Conservation (phyloP, 1,284 basidiomycete genomes). For the Mycena citricolor region DNA sequence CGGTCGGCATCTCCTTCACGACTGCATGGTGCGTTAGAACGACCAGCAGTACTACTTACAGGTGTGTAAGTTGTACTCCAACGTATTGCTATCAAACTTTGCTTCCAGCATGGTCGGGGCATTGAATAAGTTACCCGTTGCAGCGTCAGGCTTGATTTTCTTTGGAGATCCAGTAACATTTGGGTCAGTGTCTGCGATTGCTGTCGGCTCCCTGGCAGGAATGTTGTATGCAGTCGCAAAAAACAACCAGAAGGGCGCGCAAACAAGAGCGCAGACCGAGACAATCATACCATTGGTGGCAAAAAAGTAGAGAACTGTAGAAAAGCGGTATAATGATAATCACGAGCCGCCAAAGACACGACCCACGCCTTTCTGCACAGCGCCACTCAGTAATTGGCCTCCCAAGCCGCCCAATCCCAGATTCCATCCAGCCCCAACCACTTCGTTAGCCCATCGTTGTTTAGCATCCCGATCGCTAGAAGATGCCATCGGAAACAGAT, state of each 20-base stretch:
- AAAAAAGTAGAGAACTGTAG: conserved; percentile 10
- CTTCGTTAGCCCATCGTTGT: conserved; percentile 73
- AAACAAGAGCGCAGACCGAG: conserved; percentile 30
- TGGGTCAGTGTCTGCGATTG: conserved; percentile 87
- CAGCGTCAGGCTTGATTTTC: conserved; percentile 94
- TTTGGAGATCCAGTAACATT: conserved; percentile 88
- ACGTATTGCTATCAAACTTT: conserved; percentile 12
- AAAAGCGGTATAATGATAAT: neutral
- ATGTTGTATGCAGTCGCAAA: conserved; percentile 88
- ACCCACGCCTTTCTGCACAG: conserved; percentile 80
- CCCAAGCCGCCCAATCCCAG: conserved; percentile 69
- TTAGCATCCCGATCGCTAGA: conserved; percentile 86
- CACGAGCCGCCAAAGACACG: conserved; percentile 56
- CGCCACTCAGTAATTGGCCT: conserved; percentile 75
- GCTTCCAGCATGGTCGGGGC: conserved; percentile 91
- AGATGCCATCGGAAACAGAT: conserved; percentile 5
- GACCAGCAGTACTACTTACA: conserved; percentile 97
- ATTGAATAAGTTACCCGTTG: conserved; percentile 97
- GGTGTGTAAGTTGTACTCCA: conserved; percentile 42
- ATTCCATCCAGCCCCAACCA: conserved; percentile 66
- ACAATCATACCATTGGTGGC: conserved; percentile 19
- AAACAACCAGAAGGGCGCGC: conserved; percentile 79
- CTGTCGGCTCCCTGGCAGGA: conserved; percentile 90
- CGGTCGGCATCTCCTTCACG: conserved; percentile 96
- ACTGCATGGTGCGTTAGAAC: conserved; percentile 98